Conservation (phyloP, 192 early-diverging fungal genomes). For the Diversispora epigaea region DNA sequence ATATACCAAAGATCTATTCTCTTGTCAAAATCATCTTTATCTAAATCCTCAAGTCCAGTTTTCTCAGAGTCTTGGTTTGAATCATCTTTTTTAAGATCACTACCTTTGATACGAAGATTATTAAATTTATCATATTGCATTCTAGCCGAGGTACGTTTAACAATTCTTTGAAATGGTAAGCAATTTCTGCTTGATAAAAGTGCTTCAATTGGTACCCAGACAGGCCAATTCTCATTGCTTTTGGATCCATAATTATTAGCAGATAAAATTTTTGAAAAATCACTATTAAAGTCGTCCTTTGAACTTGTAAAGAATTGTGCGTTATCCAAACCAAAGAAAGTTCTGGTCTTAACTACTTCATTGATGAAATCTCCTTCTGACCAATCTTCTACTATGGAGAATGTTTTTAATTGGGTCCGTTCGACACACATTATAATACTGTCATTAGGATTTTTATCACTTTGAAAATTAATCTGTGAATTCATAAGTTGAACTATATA, state of each 20-base stretch:
- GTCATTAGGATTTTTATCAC: slow-evolving; percentile 46
- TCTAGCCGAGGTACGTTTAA: slow-evolving; percentile 54
- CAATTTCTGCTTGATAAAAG: slow-evolving; percentile 44
- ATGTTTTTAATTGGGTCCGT: slow-evolving; percentile 55
- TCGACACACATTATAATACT: slow-evolving; percentile 60
- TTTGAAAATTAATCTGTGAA: slow-evolving; percentile 72
- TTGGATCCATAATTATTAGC: slow-evolving; percentile 51
- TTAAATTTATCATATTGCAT: slow-evolving; percentile 69
- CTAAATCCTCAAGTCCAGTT: background rate
- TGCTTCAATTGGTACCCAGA: slow-evolving; percentile 73
- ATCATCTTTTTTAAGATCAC: slow-evolving; percentile 31
- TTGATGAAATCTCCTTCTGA: slow-evolving; percentile 42
- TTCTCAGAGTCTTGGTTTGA: background rate
- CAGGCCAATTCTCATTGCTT: slow-evolving; percentile 53
- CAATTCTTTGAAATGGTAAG: slow-evolving; percentile 58
- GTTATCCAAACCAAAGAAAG: slow-evolving; percentile 62
- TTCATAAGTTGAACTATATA: slow-evolving; percentile 66
- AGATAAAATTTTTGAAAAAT: slow-evolving; percentile 35
- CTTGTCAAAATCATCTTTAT: slow-evolving; percentile 51
- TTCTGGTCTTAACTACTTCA: slow-evolving; percentile 63
- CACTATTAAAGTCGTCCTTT: slow-evolving; percentile 48
- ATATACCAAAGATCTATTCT: slow-evolving; percentile 66
- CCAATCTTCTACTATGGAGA: slow-evolving; percentile 56
- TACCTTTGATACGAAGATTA: slow-evolving; percentile 60
- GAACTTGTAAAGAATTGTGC: slow-evolving; percentile 62